Evolutionary conservation across 345 rosid species (phyloP), one percentile per base, ranked within the genome.

Genomic region (Hibiscus trionum): DNA sequence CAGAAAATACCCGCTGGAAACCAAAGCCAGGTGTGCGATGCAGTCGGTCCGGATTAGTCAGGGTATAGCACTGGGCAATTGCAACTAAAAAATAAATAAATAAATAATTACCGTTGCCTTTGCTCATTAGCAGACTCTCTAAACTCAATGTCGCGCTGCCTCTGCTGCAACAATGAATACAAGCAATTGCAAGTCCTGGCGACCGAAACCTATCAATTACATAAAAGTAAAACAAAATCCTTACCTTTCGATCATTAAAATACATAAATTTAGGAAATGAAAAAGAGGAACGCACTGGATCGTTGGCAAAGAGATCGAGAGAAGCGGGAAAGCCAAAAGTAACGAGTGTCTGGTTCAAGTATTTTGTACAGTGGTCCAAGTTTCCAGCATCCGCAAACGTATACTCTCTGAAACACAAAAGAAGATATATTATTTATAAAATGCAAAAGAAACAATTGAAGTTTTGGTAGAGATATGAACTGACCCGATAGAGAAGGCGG

Each of bases 161-260:
- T 83, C 85, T 88, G 97, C 72, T 88, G 99, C 75, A 95, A 86
- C 90, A 95, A 72, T 16, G 91, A 86, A 81, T 92, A 89, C 11
- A 95, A 55, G 73, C 99, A 95, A 79, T 95, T 95, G 83, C 97
- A 95, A 77, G 97, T 90, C 78, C 99, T 86, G 7, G 99, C 97
- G 69, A 89, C 83, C 37, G 99, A 95, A 74, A 92, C 90, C 99
- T 94, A 70, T 70, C 56, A 17, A 72, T 67, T 49, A 17, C 58
- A 73, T 56, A 11, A 75, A 14, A 29, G 16, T 14, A 29, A 47
- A 69, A 68, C 0, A 50, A 37, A 73, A 64, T 8, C 50, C 42
- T 31, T 29, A 4, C 15, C 12, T 53, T 39, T 27, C 15, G 7
- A 31, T 42, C 27, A 59, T 31, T 26, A 74, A 37, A 37, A 69